A percentile compares a stretch with the other conserved stretches of the same genome.
Conservation (phyloP, 1,284 basidiomycete genomes). For the Erythrobasidium hasegawianum region DNA sequence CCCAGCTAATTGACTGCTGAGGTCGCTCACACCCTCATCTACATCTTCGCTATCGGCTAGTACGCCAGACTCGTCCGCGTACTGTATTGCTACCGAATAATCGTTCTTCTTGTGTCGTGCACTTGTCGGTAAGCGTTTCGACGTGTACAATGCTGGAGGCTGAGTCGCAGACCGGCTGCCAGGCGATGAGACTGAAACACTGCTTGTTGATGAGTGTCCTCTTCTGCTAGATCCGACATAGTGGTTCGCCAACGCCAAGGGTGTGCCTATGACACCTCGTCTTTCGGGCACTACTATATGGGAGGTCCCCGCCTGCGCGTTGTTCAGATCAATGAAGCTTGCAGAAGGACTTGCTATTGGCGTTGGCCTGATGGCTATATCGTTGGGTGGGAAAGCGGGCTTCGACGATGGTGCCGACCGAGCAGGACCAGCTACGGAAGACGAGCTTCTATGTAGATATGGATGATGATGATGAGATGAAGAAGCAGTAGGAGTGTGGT, state of each 20-base stretch:
- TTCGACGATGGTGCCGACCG: slow-evolving; percentile 3
- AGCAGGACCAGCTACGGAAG: not conserved
- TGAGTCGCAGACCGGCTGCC: not conserved
- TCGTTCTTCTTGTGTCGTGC: slow-evolving; percentile 33
- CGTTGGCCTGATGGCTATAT: not conserved
- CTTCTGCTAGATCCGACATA: not conserved
- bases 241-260: slow-evolving; percentile 53
- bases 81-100: slow-evolving; percentile 21
- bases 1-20: slow-evolving; percentile 33
- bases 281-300: slow-evolving; percentile 40
- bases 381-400: not conserved
- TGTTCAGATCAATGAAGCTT: slow-evolving; percentile 30
- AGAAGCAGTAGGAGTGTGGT: slow-evolving; percentile 68
- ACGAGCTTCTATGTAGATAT: slow-evolving; percentile 3
- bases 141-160: slow-evolving; percentile 5
- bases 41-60: slow-evolving; percentile 1
- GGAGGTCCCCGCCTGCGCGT: slow-evolving; percentile 32
- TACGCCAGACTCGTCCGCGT: slow-evolving; percentile 3
- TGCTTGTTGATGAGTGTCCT: not conserved
- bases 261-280: slow-evolving; percentile 41
- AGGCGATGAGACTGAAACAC: not conserved
- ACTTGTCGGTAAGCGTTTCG: slow-evolving; percentile 15
- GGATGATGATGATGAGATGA: slow-evolving; percentile 55
- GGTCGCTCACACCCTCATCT: slow-evolving; percentile 26
- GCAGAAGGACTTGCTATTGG: slow-evolving; percentile 7